Conservation (phyloP, 1,284 basidiomycete species). For the Boletus sp. region DNA sequence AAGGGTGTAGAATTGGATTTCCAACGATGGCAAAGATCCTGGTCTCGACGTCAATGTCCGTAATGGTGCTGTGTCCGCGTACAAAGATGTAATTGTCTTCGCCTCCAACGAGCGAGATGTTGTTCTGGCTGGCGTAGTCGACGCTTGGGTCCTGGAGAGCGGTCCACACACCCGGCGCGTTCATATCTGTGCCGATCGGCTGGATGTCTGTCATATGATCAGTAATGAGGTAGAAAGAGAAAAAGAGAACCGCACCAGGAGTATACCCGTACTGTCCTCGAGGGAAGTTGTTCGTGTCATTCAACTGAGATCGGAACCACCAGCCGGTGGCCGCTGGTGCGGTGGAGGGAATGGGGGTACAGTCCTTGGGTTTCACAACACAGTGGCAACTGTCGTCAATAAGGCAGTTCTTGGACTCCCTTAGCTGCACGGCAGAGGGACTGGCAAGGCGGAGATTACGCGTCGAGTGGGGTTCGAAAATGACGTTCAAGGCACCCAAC, state of each 20-base stretch:
- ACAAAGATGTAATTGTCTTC: constrained; percentile 18
- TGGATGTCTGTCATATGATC: constrained; percentile 15
- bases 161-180: background rate
- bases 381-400: background rate
- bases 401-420: background rate
- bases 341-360: constrained; percentile 13
- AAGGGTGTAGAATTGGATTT: background rate
- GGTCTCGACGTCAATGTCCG: constrained; percentile 17
- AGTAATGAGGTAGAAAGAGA: background rate
- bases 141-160: constrained; percentile 6
- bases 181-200: constrained; percentile 13
- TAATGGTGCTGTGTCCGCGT: constrained; percentile 20
- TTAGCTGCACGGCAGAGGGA: constrained; percentile 3
- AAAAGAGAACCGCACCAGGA: constrained; percentile 12
- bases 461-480: constrained; percentile 17
- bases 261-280: constrained; percentile 1
- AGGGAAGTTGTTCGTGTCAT: constrained; percentile 16
- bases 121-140: constrained; percentile 10
- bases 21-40: background rate
- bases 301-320: constrained; percentile 14
- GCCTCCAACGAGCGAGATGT: constrained; percentile 12
- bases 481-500: constrained; percentile 19
- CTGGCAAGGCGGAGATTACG: constrained; percentile 21
- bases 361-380: background rate
- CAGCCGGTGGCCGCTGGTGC: constrained; percentile 19